Conservation (phyloP, 176 grass and related monocot species). For the Aegilops tauschii region DNA sequence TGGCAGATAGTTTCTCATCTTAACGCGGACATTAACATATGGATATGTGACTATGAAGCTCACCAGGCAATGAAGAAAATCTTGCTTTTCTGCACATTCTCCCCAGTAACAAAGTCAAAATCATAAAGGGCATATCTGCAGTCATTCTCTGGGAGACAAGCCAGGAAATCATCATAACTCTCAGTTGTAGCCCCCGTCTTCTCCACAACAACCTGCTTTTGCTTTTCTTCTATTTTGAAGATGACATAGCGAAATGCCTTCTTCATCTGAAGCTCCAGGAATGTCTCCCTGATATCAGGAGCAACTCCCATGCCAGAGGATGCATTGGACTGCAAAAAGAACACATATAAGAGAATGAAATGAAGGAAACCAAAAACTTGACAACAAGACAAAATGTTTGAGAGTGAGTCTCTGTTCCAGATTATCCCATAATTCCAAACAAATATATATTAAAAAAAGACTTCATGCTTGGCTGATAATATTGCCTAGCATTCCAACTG, state of each 20-base stretch:
- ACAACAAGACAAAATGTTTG: neutral
- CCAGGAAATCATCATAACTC: slow-evolving; percentile 94
- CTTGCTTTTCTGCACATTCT: slow-evolving; percentile 99
- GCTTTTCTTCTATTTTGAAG: slow-evolving; percentile 93
- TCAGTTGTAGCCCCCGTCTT: slow-evolving; percentile 87
- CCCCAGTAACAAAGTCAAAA: slow-evolving; percentile 95
- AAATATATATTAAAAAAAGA: neutral
- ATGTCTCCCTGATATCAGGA: slow-evolving; percentile 64
- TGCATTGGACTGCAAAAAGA: slow-evolving; percentile 68
- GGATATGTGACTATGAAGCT: slow-evolving; percentile 18
- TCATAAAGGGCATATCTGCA: slow-evolving; percentile 96
- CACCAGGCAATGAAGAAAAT: slow-evolving; percentile 99
- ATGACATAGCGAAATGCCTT: slow-evolving; percentile 90
- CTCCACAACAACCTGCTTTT: slow-evolving; percentile 85
- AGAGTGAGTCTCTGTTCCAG: neutral
- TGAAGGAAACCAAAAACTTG: neutral
- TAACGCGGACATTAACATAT: neutral
- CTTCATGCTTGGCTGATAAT: neutral
- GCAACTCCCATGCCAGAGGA: slow-evolving; percentile 81
- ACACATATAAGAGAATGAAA: neutral
- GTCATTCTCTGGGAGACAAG: slow-evolving; percentile 92
- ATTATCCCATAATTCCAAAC: neutral
- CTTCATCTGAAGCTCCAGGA: slow-evolving; percentile 77
- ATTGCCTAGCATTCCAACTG: neutral
- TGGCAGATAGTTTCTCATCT: neutral